phyloP scores from a whole-genome alignment of 371 early-diverging fungal species.

The Syncephalastrum racemosum region DNA sequence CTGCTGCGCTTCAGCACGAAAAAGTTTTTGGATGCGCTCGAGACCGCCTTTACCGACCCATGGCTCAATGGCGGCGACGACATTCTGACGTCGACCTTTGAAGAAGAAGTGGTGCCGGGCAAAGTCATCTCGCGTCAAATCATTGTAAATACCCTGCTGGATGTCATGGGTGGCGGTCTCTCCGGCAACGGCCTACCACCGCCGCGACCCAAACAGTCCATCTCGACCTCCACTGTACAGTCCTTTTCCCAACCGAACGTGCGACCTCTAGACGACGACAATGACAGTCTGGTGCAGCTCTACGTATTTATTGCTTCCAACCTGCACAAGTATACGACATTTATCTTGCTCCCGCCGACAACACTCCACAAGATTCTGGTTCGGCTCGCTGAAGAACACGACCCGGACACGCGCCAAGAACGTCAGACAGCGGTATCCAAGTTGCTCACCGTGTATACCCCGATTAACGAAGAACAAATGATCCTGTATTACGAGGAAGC shows the following conservation, averaged over 20 bases:
- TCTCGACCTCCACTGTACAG: conserved; percentile 44
- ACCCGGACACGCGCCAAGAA: conserved; percentile 54
- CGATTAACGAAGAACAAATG: conserved; percentile 57
- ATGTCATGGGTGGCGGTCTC: conserved; percentile 52
- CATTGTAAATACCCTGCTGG: conserved; percentile 71
- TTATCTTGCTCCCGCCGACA: conserved; percentile 58
- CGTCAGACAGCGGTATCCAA: conserved; percentile 70
- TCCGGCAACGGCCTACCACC: conserved; percentile 34
- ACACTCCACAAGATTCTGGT: conserved; percentile 62
- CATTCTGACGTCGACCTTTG: conserved; percentile 50
- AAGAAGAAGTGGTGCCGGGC: conserved; percentile 59
- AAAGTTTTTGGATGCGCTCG: conserved; percentile 67
- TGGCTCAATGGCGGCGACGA: conserved; percentile 67
- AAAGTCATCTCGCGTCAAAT: conserved; percentile 73
- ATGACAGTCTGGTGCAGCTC: conserved; percentile 53
- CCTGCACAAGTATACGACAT: conserved; percentile 64
- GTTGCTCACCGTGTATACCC: conserved; percentile 62
- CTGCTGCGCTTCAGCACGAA: conserved; percentile 66
- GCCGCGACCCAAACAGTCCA: conserved; percentile 43
- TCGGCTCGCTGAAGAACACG: conserved; percentile 54
- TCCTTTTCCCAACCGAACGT: conserved; percentile 20
- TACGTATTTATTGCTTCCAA: conserved; percentile 72
- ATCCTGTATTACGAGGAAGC: conserved; percentile 62
- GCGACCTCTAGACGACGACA: conserved; percentile 5
- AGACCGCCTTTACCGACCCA: conserved; percentile 69